These are phyloP conservation scores for Arachnomyces sp. DNA, from an alignment of 2,329 filamentous ascomycete species.

Conservation along the genomic window DNA sequence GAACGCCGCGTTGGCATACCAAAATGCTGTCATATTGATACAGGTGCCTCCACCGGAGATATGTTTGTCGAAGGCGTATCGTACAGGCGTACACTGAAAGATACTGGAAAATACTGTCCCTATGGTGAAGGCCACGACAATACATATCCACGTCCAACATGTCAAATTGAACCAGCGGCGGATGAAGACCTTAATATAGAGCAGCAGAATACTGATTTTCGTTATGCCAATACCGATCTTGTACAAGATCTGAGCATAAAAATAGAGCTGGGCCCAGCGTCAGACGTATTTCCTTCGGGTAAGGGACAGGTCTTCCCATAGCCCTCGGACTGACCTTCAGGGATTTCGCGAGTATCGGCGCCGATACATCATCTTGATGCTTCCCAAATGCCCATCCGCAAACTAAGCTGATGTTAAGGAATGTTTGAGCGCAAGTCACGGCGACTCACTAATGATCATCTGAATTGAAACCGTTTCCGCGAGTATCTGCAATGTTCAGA, in stretches of 20 bases:
- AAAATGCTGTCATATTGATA: slow-evolving; percentile 41
- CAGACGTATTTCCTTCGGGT: no score
- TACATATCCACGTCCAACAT: slow-evolving; percentile 13
- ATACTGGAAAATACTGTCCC: slow-evolving; percentile 16
- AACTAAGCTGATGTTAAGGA: slow-evolving; percentile 4
- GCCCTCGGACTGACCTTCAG: slow-evolving; percentile 10
- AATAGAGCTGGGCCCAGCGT: slow-evolving; percentile 11
- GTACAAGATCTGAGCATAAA: slow-evolving; percentile 20
- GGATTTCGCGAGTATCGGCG: slow-evolving; percentile 8
- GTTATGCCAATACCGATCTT: slow-evolving; percentile 18
- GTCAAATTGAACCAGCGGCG: slow-evolving; percentile 13
- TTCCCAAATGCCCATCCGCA: slow-evolving; percentile 17
- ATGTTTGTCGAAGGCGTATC: slow-evolving; percentile 14
- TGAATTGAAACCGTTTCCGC: slow-evolving; percentile 17
- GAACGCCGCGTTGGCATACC: slow-evolving; percentile 42
- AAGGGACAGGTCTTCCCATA: no score
- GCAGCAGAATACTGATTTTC: slow-evolving; percentile 19
- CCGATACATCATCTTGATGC: slow-evolving; percentile 11
- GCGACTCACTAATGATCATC: slow-evolving; percentile 14
- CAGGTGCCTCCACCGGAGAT: slow-evolving; percentile 29
- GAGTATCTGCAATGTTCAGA: slow-evolving; percentile 9
- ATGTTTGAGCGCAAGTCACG: not conserved
- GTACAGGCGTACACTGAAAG: slow-evolving; percentile 17
- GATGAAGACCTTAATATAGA: slow-evolving; percentile 18
- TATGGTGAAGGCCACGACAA: slow-evolving; percentile 16